A percentile compares a stretch with the other conserved stretches of the same genome.
These are phyloP conservation scores for Hordeum vulgare DNA, from an alignment of 176 grass and related monocot species.

Conservation along the genomic window DNA sequence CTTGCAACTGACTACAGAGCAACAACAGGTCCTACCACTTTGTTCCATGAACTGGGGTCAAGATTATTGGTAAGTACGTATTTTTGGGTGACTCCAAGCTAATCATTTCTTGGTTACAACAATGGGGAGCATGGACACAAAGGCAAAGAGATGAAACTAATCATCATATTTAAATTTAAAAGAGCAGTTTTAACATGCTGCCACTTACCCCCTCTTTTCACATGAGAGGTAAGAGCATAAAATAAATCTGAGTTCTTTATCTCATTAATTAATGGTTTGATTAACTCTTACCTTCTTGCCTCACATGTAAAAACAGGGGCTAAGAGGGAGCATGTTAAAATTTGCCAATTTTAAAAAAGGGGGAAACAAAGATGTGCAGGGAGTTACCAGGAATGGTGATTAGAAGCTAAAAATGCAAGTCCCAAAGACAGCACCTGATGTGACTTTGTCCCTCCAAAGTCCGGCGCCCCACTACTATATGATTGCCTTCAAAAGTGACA, in stretches of 20 bases:
- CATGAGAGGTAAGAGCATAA: too few relatives aligned
- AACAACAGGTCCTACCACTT: neutral
- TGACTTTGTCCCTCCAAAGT: constrained; percentile 31
- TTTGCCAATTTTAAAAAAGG: too few relatives aligned
- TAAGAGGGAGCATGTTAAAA: too few relatives aligned
- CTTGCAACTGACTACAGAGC: constrained; percentile 21
- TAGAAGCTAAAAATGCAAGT: neutral
- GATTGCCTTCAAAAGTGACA: constrained; percentile 34
- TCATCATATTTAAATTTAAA: neutral
- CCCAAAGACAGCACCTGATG: neutral
- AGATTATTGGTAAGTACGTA: neutral
- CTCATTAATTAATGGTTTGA: too few relatives aligned
- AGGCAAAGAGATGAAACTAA: neutral
- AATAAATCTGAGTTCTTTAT: too few relatives aligned
- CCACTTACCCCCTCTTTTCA: too few relatives aligned
- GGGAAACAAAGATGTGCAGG: neutral
- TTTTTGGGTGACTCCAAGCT: neutral
- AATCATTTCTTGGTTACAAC: neutral
- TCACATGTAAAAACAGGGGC: too few relatives aligned
- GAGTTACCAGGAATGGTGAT: neutral
- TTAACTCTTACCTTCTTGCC: too few relatives aligned
- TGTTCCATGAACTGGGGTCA: neutral
- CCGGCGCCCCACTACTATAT: constrained; percentile 3
- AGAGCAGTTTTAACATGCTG: too few relatives aligned
- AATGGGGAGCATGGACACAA: neutral